These are phyloP conservation scores for Penicillium herquei DNA, from an alignment of 495 filamentous ascomycete species.

Conservation along the genomic window DNA sequence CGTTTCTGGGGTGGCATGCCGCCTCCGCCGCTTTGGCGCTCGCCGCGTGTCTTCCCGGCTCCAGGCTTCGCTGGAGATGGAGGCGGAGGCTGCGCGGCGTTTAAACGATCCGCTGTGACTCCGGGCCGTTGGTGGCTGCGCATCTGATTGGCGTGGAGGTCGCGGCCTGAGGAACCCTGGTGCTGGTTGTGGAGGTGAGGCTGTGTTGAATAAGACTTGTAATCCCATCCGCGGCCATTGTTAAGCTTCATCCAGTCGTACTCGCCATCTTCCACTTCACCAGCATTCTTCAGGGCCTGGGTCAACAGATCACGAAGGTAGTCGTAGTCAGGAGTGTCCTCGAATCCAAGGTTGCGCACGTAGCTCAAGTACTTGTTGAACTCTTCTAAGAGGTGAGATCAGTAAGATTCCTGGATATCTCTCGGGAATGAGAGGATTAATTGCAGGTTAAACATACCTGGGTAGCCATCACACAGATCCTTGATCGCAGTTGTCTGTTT, in stretches of 20 bases:
- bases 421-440: too few species aligned
- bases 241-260: constrained; percentile 99
- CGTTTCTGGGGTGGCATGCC: constrained; percentile 62
- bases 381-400: constrained; percentile 59
- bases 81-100: constrained; percentile 89
- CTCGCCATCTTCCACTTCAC: constrained; percentile 95
- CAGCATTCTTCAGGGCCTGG: constrained; percentile 89
- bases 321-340: constrained; percentile 98
- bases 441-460: constrained; percentile 48
- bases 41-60: constrained; percentile 68
- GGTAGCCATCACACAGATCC: constrained; percentile 94
- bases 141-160: constrained; percentile 66
- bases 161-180: constrained; percentile 73
- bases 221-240: constrained; percentile 93
- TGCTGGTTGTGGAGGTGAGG: constrained; percentile 72
- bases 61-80: constrained; percentile 80
- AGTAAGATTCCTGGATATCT: too few species aligned
- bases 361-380: constrained; percentile 97
- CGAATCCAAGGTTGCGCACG: constrained; percentile 95
- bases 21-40: constrained; percentile 78
- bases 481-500: constrained; percentile 97
- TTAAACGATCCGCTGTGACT: constrained; percentile 89
- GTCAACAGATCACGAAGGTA: constrained; percentile 96
- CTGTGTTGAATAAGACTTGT: constrained; percentile 80
- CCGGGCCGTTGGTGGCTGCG: constrained; percentile 60